Percentiles rank a stretch among this genome's conserved stretches.
Conservation (phyloP, 2,329 filamentous ascomycete genomes). For the Claviceps sp. region DNA sequence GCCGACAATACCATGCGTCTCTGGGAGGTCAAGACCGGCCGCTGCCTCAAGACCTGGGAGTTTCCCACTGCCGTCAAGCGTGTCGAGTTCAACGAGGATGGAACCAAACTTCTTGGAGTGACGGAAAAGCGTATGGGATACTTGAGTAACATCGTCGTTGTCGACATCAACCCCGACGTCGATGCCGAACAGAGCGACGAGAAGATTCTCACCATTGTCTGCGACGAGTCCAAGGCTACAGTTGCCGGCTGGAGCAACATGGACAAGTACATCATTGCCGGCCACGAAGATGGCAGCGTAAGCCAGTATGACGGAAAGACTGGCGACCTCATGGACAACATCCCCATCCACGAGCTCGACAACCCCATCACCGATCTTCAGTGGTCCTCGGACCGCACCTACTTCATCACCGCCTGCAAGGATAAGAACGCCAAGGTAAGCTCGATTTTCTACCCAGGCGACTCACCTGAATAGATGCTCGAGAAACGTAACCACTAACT, state of each 20-base stretch:
- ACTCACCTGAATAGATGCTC: neutral
- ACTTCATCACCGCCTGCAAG: conserved; percentile 97
- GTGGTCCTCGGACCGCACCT: conserved; percentile 85
- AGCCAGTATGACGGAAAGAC: conserved; percentile 87
- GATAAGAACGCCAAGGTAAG: conserved; percentile 88
- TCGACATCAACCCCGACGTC: conserved; percentile 76
- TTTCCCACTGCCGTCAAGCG: conserved; percentile 95
- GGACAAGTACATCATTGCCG: conserved; percentile 90
- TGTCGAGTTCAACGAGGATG: conserved; percentile 94
- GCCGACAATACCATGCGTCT: conserved; percentile 97
- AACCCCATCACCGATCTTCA: conserved; percentile 81
- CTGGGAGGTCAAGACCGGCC: conserved; percentile 90
- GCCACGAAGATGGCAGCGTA: conserved; percentile 90
- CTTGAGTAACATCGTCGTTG: conserved; percentile 83
- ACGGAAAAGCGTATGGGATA: conserved; percentile 98
- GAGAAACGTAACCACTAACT: neutral
- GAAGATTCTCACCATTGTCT: conserved; percentile 74
- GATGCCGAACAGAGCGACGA: conserved; percentile 76
- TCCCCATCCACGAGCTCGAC: conserved; percentile 75
- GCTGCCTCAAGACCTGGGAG: conserved; percentile 93
- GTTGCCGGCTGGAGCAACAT: conserved; percentile 95
- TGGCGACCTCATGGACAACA: conserved; percentile 69
- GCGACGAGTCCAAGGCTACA: conserved; percentile 91
- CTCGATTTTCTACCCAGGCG: neutral
- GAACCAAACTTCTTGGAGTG: conserved; percentile 76